A percentile compares a stretch with the other conserved stretches of the same genome.
These are phyloP conservation scores for Fusarium pininemorale DNA, from an alignment of 2,329 filamentous ascomycete species.

Conservation along the genomic window DNA sequence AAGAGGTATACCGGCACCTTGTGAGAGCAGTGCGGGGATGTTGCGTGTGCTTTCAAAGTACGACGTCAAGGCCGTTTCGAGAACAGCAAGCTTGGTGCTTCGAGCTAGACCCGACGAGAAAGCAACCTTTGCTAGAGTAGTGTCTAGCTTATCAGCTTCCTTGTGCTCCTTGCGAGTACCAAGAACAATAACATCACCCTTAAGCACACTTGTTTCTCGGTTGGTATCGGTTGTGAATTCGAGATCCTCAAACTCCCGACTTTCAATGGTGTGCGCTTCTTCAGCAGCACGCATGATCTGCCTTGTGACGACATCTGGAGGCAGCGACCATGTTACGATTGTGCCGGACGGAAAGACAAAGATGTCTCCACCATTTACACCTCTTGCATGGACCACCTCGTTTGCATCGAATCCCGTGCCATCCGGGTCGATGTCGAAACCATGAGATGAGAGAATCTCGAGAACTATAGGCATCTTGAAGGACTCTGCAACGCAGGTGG, in stretches of 20 bases:
- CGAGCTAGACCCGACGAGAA: slow-evolving; percentile 94
- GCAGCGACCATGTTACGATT: slow-evolving; percentile 89
- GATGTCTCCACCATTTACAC: slow-evolving; percentile 78
- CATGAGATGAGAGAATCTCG: slow-evolving; percentile 65
- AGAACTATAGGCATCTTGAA: slow-evolving; percentile 71
- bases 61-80: slow-evolving; percentile 81
- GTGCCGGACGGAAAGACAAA: slow-evolving; percentile 97
- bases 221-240: slow-evolving; percentile 82
- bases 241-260: slow-evolving; percentile 86
- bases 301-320: slow-evolving; percentile 77
- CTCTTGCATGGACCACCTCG: slow-evolving; percentile 71
- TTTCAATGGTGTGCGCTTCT: slow-evolving; percentile 72
- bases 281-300: slow-evolving; percentile 80
- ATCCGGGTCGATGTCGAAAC: slow-evolving; percentile 70
- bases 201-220: slow-evolving; percentile 78
- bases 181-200: slow-evolving; percentile 87
- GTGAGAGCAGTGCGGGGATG: slow-evolving; percentile 81
- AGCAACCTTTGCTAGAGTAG: slow-evolving; percentile 89
- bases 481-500: slow-evolving; percentile 69
- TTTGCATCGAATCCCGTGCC: slow-evolving; percentile 67
- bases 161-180: slow-evolving; percentile 72
- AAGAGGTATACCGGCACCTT: slow-evolving; percentile 58
- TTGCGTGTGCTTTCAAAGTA: slow-evolving; percentile 89
- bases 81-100: slow-evolving; percentile 90
- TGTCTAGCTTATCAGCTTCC: slow-evolving; percentile 60